Percentiles rank a stretch among this genome's conserved stretches.
Evolutionary conservation across 345 rosid genomes (phyloP).

Genomic region (Salix koriyanagi): DNA sequence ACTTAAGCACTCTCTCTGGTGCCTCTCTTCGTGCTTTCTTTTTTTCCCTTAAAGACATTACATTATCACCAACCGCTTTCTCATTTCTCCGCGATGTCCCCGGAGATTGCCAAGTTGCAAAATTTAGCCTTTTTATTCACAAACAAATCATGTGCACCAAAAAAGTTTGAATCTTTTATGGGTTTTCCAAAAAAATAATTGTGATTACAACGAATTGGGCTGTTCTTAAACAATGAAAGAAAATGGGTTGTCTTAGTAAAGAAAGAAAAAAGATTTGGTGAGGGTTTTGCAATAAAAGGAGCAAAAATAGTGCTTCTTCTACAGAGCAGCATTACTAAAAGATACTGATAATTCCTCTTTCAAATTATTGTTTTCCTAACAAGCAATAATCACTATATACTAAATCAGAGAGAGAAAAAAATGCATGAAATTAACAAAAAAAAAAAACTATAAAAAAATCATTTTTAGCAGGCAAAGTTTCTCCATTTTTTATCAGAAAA

Average conservation of each 20-base stretch:
- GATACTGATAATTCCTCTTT: background rate
- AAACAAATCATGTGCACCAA: conserved; percentile 14
- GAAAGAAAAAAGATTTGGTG: conserved; percentile 24
- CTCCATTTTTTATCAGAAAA: background rate
- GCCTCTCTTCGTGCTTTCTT: conserved; percentile 53
- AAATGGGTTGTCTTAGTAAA: conserved; percentile 33
- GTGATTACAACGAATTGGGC: conserved; percentile 21
- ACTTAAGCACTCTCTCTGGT: conserved; percentile 53
- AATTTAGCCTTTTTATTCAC: conserved; percentile 32
- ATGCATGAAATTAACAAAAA: background rate
- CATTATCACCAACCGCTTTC: conserved; percentile 17
- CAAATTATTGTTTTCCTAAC: background rate
- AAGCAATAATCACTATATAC: background rate
- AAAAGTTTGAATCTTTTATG: background rate
- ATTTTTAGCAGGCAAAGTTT: background rate
- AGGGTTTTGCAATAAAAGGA: conserved; percentile 23
- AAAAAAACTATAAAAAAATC: background rate
- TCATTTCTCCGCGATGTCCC: conserved; percentile 22
- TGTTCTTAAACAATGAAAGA: conserved; percentile 11
- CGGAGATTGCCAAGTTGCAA: conserved; percentile 36
- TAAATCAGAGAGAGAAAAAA: background rate
- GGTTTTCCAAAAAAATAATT: conserved; percentile 17
- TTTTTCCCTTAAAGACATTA: conserved; percentile 39
- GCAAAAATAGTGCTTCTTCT: conserved; percentile 28
- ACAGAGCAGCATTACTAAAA: conserved; percentile 38